Evolutionary conservation across 257 asterid genomes (phyloP).

Genomic region (Solanum chilense): DNA sequence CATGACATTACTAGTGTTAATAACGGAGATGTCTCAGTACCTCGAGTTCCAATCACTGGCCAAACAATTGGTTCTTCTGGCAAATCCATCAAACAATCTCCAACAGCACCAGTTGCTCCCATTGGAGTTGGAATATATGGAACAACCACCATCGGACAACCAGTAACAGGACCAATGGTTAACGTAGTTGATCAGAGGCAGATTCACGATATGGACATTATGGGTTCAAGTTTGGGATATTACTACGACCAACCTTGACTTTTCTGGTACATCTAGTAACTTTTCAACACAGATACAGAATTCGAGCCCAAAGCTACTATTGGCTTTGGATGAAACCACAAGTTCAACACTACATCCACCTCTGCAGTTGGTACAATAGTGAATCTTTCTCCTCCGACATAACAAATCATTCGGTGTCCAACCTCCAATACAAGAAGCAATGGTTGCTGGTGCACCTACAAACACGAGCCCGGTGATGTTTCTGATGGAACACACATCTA

Average conservation of each 20-base stretch:
- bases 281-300: not conserved
- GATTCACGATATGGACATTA: not conserved
- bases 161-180: slow-evolving; percentile 57
- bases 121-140: slow-evolving; percentile 44
- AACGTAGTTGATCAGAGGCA: slow-evolving; percentile 49
- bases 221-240: not conserved
- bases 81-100: slow-evolving; percentile 34
- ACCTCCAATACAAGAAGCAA: slow-evolving; percentile 33
- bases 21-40: slow-evolving; percentile 43
- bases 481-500: slow-evolving; percentile 37
- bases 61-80: slow-evolving; percentile 41
- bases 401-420: slow-evolving; percentile 41
- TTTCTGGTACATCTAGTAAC: slow-evolving; percentile 5
- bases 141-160: slow-evolving; percentile 61
- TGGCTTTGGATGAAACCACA: not conserved
- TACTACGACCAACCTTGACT: slow-evolving; percentile 18
- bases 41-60: slow-evolving; percentile 75
- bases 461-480: slow-evolving; percentile 31
- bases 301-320: not conserved
- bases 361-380: slow-evolving; percentile 59
- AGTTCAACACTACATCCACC: not conserved
- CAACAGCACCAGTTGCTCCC: slow-evolving; percentile 20
- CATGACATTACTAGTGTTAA: slow-evolving; percentile 82
- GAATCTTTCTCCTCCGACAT: slow-evolving; percentile 15
- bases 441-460: slow-evolving; percentile 41